Evolutionary conservation across 176 grass and related monocot genomes (phyloP).

Genomic region (Phoenix roebelenii): DNA sequence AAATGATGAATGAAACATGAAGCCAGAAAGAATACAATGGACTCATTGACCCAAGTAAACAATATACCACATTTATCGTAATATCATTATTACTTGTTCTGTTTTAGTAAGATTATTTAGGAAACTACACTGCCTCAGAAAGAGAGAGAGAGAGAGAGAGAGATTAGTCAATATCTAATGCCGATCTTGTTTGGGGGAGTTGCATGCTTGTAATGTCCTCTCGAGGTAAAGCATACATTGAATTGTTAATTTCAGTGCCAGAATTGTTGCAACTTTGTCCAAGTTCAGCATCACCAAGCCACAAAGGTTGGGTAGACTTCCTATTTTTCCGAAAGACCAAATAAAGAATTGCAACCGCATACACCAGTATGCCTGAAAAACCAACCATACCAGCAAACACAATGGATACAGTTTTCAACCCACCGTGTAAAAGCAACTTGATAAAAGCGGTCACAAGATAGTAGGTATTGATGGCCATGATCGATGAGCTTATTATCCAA

Average conservation of each 20-base stretch:
- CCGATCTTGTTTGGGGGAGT: conserved; percentile 41
- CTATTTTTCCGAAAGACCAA: conserved; percentile 68
- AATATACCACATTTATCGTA: too few relatives aligned
- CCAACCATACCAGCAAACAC: conserved; percentile 76
- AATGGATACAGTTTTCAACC: conserved; percentile 37
- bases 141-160: too few relatives aligned
- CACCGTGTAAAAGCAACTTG: conserved; percentile 50
- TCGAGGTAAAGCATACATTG: conserved; percentile 56
- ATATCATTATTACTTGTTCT: too few relatives aligned
- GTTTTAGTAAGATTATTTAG: too few relatives aligned
- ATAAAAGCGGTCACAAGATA: conserved; percentile 60
- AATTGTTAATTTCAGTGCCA: conserved; percentile 12
- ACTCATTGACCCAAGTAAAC: too few relatives aligned
- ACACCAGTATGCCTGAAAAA: conserved; percentile 76
- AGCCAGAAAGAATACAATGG: too few relatives aligned
- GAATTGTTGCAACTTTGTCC: background rate
- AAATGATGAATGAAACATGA: too few relatives aligned
- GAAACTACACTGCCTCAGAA: too few relatives aligned
- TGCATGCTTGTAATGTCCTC: conserved; percentile 98
- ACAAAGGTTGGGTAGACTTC: conserved; percentile 50
- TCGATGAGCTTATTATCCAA: conserved; percentile 66
- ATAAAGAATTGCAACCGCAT: conserved; percentile 59
- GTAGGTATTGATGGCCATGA: conserved; percentile 78
- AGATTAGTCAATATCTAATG: conserved; percentile 43
- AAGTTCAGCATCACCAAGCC: conserved; percentile 31